Evolutionary conservation across 306 rosid genomes (phyloP).

Genomic region (Argentina anserina): DNA sequence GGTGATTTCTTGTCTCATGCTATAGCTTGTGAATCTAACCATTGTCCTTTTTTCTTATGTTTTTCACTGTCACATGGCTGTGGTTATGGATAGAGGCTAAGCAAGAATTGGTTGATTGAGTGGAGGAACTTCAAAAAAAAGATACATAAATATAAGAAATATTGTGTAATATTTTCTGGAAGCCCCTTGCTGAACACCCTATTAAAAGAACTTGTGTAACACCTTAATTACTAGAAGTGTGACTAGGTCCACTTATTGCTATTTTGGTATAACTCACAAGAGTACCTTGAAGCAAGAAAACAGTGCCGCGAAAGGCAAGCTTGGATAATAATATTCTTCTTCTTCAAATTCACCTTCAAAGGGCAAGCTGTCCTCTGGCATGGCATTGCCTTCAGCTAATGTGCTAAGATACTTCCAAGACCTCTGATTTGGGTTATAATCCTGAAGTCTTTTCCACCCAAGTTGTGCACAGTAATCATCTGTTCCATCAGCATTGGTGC

Average conservation of each 20-base stretch:
- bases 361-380: conserved; percentile 41
- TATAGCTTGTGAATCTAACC: not conserved
- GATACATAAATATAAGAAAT: too few relatives aligned
- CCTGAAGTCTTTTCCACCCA: conserved; percentile 84
- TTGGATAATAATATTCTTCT: conserved; percentile 81
- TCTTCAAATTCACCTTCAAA: conserved; percentile 69
- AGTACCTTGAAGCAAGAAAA: conserved; percentile 82
- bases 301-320: conserved; percentile 88
- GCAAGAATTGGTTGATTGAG: not conserved
- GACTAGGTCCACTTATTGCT: not conserved
- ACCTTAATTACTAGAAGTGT: not conserved
- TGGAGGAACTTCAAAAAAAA: not conserved
- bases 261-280: not conserved
- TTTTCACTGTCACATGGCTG: not conserved
- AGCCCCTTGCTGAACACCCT: too few relatives aligned
- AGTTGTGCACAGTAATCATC: conserved; percentile 68
- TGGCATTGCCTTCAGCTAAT: conserved; percentile 60
- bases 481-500: conserved; percentile 57
- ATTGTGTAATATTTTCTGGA: too few relatives aligned
- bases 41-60: not conserved
- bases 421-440: conserved; percentile 62
- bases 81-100: not conserved
- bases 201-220: not conserved
- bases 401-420: conserved; percentile 65
- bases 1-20: not conserved